phyloP scores from a whole-genome alignment of 176 grass and related monocot genomes.

The Eragrostis curvula region DNA sequence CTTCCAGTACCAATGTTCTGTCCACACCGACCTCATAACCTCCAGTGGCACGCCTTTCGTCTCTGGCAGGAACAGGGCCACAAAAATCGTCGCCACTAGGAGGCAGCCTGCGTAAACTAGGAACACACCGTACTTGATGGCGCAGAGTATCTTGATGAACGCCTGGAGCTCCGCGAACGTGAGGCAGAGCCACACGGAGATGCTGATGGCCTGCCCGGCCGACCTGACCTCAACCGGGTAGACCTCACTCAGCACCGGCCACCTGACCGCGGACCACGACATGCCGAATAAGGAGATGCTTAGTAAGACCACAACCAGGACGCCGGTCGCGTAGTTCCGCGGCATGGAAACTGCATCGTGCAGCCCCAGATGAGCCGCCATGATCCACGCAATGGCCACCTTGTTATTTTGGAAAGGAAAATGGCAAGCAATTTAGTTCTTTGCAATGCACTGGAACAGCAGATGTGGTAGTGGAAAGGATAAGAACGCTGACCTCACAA shows the following conservation, averaged over 20 bases:
- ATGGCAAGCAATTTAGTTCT: no score
- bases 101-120: constrained; percentile 62
- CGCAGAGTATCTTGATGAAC: constrained; percentile 66
- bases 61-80: constrained; percentile 67
- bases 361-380: constrained; percentile 40
- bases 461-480: no score
- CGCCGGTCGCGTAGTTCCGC: constrained; percentile 36
- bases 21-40: constrained; percentile 51
- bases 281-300: constrained; percentile 54
- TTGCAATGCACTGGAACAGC: no score
- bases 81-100: constrained; percentile 60
- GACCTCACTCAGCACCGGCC: constrained; percentile 65
- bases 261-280: constrained; percentile 68
- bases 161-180: constrained; percentile 63
- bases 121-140: constrained; percentile 43
- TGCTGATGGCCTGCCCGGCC: constrained; percentile 56
- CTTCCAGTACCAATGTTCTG: constrained; percentile 66
- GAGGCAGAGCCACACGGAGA: constrained; percentile 49
- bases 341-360: constrained; percentile 25
- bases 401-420: not conserved
- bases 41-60: constrained; percentile 73
- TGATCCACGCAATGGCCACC: constrained; percentile 57
- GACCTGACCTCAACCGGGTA: constrained; percentile 68
- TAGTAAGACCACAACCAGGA: constrained; percentile 51
- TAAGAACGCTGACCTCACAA: constrained; percentile 25